Conservation (phyloP, 495 filamentous ascomycete genomes). For the Lasiosphaeriaceae sp. region DNA sequence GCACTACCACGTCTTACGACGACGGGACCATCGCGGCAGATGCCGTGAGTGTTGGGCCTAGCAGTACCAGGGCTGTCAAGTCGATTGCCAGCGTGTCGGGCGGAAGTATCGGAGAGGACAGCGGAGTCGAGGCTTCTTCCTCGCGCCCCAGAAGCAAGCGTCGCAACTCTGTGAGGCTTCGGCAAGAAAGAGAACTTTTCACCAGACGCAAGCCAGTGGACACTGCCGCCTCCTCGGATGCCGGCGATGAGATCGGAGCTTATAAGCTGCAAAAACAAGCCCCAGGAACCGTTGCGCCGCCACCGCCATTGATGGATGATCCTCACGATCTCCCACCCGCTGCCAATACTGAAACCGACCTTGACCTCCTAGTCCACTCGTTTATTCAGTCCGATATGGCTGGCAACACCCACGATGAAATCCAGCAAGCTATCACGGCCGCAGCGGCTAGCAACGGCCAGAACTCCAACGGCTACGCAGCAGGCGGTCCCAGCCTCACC, state of each 20-base stretch:
- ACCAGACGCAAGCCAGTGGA: constrained; percentile 70
- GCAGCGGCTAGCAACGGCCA: constrained; percentile 64
- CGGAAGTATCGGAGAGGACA: constrained; percentile 58
- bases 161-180: constrained; percentile 69
- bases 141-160: constrained; percentile 63
- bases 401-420: constrained; percentile 73
- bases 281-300: constrained; percentile 55
- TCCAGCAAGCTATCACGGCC: constrained; percentile 57
- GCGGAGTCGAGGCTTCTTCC: constrained; percentile 32
- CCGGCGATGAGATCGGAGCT: constrained; percentile 54
- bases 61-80: constrained; percentile 85
- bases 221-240: constrained; percentile 63
- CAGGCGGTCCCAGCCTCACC: constrained; percentile 40
- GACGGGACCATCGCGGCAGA: constrained; percentile 58
- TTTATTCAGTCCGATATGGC: constrained; percentile 80
- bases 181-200: constrained; percentile 86
- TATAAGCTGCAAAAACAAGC: constrained; percentile 66
- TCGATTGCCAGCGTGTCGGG: constrained; percentile 80
- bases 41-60: constrained; percentile 71
- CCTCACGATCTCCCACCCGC: constrained; percentile 74
- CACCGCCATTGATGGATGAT: constrained; percentile 57
- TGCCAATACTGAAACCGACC: constrained; percentile 63
- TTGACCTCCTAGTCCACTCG: constrained; percentile 73
- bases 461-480: constrained; percentile 54
- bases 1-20: constrained; percentile 35